Conservation (phyloP, 2,329 filamentous ascomycete species). For the Fusarium sp. region DNA sequence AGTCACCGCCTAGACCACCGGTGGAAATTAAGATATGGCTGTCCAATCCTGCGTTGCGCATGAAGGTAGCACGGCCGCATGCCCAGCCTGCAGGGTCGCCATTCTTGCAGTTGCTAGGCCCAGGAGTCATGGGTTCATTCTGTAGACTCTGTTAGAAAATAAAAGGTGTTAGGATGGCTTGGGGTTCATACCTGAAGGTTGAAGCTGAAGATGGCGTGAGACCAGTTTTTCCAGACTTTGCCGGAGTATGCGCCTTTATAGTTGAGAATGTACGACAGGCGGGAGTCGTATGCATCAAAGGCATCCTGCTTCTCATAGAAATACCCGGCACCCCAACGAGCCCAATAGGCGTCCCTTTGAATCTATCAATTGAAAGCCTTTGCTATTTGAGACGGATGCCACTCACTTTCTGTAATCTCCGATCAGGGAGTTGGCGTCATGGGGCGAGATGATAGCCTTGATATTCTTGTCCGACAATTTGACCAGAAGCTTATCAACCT, state of each 20-base stretch:
- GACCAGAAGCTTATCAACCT: neutral
- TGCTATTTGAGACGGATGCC: too few species aligned
- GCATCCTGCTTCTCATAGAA: neutral
- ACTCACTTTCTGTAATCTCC: neutral
- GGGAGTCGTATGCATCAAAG: neutral
- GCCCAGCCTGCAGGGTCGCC: neutral
- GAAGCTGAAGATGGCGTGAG: neutral
- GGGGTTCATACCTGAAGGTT: neutral
- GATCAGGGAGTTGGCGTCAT: neutral
- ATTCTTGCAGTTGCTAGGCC: neutral
- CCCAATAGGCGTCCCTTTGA: neutral
- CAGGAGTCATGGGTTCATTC: neutral
- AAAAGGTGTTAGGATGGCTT: accelerated
- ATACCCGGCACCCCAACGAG: neutral
- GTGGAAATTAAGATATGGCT: neutral
- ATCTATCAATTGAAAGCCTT: too few species aligned
- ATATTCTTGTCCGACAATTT: neutral
- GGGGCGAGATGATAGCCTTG: neutral
- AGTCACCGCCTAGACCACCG: neutral
- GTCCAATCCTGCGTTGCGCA: neutral
- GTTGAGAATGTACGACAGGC: neutral
- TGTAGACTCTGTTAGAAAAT: neutral
- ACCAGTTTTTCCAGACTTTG: constrained; percentile 1
- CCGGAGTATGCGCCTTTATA: neutral
- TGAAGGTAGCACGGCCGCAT: neutral